phyloP scores from a whole-genome alignment of 78 protist species.

The Dictyostelium intermedium region DNA sequence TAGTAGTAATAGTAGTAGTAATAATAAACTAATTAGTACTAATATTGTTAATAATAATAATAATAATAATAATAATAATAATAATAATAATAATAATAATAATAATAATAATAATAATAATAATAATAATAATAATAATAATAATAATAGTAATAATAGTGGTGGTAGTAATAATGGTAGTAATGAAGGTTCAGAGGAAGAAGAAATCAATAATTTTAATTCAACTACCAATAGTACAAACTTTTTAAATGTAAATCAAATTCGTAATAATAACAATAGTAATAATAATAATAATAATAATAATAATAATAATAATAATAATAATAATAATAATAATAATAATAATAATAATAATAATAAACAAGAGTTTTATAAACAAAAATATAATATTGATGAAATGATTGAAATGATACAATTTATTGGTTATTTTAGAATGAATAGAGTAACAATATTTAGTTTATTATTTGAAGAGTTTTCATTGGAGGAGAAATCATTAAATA shows the following conservation, averaged over 20 bases:
- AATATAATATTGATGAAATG: neutral
- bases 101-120: neutral
- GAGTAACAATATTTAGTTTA: neutral
- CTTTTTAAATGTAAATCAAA: neutral
- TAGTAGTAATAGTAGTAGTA: neutral
- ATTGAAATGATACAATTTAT: conserved; percentile 4
- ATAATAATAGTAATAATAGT: neutral
- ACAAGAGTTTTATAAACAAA: neutral
- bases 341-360: too few species aligned
- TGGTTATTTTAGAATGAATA: conserved; percentile 16
- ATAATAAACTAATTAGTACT: neutral
- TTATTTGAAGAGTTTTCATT: conserved; percentile 16
- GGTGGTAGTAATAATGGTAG: neutral
- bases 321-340: neutral
- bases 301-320: too few species aligned
- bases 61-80: neutral
- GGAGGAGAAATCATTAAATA: neutral
- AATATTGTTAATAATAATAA: neutral
- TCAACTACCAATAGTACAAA: neutral
- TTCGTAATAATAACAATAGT: too few species aligned
- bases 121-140: neutral
- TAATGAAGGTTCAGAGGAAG: neutral
- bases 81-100: neutral
- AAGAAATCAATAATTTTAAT: neutral
- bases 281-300: too few species aligned